A percentile compares a stretch with the other conserved stretches of the same genome.
Conservation (phyloP, 2,329 filamentous ascomycete species). For the Fusarium falciforme region DNA sequence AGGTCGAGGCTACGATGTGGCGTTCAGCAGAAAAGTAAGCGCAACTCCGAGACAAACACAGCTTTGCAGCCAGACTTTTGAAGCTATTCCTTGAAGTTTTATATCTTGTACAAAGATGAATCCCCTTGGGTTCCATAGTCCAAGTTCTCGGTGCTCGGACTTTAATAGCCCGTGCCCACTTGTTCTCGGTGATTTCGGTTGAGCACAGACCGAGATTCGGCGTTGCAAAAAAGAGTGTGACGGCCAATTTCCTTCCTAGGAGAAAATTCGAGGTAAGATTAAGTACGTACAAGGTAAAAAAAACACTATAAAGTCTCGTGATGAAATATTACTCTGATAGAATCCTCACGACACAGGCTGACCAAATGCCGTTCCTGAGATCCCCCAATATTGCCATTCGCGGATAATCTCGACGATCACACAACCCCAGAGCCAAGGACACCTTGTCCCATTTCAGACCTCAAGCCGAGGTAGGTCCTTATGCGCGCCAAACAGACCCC, state of each 20-base stretch:
- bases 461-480: neutral
- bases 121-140: neutral
- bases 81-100: neutral
- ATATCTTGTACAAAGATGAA: neutral
- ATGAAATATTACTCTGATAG: neutral
- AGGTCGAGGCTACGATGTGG: neutral
- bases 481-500: neutral
- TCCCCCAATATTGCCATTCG: neutral
- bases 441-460: neutral
- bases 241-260: neutral
- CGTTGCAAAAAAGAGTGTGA: neutral
- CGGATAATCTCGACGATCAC: neutral
- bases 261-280: neutral
- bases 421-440: neutral
- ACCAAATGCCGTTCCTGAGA: neutral
- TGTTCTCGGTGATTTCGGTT: neutral
- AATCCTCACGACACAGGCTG: neutral
- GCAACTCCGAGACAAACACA: neutral
- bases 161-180: neutral
- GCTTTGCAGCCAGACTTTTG: neutral
- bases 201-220: neutral
- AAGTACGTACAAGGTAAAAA: neutral
- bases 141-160: neutral
- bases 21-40: neutral
- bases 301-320: neutral